Conservation (phyloP, 495 filamentous ascomycete genomes). For the Xylaria nigripes region DNA sequence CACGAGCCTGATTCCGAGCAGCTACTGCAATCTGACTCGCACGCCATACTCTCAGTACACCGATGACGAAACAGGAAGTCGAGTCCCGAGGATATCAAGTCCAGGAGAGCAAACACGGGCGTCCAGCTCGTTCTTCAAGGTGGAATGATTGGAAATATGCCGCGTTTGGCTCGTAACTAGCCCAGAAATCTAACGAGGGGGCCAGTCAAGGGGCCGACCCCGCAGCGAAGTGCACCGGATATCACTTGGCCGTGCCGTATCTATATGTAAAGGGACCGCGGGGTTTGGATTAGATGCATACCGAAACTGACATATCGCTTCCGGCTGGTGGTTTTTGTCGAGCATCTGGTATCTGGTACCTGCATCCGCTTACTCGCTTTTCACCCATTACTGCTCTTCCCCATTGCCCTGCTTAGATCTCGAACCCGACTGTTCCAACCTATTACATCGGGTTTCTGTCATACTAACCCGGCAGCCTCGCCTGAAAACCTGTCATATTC, state of each 20-base stretch:
- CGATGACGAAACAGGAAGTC: not conserved
- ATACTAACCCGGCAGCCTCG: too few relatives aligned
- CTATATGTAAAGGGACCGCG: not conserved
- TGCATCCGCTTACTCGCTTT: not conserved
- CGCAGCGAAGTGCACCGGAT: not conserved
- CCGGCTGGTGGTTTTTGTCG: not conserved
- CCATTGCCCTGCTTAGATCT: too few relatives aligned
- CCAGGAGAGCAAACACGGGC: too few relatives aligned
- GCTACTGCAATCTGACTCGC: slow-evolving; percentile 6
- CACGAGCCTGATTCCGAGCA: slow-evolving; percentile 3
- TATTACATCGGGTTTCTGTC: too few relatives aligned
- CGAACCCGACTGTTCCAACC: too few relatives aligned
- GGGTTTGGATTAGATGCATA: slow-evolving; percentile 1
- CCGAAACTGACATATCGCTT: slow-evolving; percentile 1
- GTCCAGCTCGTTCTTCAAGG: too few relatives aligned
- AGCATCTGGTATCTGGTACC: not conserved
- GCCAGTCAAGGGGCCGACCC: not conserved
- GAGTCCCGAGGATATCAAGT: too few relatives aligned
- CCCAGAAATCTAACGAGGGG: not conserved
- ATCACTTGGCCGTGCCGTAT: not conserved
- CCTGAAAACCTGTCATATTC: too few relatives aligned
- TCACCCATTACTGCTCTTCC: too few relatives aligned
- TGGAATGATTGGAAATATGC: too few relatives aligned
- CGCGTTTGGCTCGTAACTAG: not conserved
- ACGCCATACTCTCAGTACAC: not conserved